phyloP scores from a whole-genome alignment of 495 filamentous ascomycete genomes.

The Pseudoneurospora amorphoporcata region DNA sequence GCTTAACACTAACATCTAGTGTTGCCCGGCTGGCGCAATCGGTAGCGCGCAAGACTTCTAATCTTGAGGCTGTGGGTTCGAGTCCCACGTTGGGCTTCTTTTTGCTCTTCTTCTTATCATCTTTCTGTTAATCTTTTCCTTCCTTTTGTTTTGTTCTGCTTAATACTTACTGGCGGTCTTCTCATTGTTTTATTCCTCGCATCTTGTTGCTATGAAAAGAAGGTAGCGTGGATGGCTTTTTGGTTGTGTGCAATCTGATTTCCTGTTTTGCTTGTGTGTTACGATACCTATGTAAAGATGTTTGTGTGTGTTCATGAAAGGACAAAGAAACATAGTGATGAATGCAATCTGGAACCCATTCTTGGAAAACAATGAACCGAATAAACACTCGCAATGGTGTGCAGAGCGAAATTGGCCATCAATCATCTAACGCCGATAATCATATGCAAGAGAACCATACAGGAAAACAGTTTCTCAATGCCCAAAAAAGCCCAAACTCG shows the following conservation, averaged over 20 bases:
- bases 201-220: too few relatives aligned
- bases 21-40: slow-evolving; percentile 7
- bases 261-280: too few relatives aligned
- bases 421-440: not conserved
- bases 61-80: slow-evolving; percentile 9
- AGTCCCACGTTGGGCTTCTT: slow-evolving; percentile 2
- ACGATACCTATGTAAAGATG: too few relatives aligned
- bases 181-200: too few relatives aligned
- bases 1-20: not conserved
- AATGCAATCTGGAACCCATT: not conserved
- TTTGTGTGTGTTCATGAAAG: too few relatives aligned
- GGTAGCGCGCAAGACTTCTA: slow-evolving; percentile 12
- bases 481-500: too few relatives aligned
- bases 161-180: too few relatives aligned
- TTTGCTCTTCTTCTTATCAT: not conserved
- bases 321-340: too few relatives aligned
- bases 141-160: not conserved
- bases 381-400: not conserved
- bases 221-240: too few relatives aligned
- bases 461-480: too few relatives aligned
- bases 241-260: too few relatives aligned
- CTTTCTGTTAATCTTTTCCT: not conserved
- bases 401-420: not conserved
- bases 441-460: too few relatives aligned
- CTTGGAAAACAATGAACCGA: not conserved